Evolutionary conservation across 495 filamentous ascomycete species (phyloP), one percentile per base, ranked within the genome.

Genomic region (Xylaria grammica): DNA sequence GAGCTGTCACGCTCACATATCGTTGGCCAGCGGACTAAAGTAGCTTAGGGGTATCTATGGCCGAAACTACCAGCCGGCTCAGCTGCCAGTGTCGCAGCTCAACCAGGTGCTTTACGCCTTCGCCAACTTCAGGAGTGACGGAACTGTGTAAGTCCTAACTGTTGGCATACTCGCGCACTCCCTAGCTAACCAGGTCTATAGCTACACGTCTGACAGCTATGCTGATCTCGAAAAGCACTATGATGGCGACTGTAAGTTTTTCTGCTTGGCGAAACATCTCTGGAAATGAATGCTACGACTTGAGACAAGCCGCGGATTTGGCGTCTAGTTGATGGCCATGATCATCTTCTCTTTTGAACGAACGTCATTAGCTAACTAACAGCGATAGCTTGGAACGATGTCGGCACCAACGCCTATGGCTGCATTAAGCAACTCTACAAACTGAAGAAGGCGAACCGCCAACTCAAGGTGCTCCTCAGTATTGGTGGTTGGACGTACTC

Each of bases 401-500:
- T 60, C 0, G 79, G 88, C 26, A 87, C 74, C 51, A 93, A 94
- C 68, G 84, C 90, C 66, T 93, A 94, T 72, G 92, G 92, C 61
- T 93, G 87, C 72, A 73, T 92, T 30, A 94, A 97, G 79, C 95
- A 98, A 75, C 84, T 97, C 5, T 93, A 85, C 77, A 81, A 94
- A 34, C 84, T 94, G 42, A 98, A 98, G 82, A 88, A 93, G 76
- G 73, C 84, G 61, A 86, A 97, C 76, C 87, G 93, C 45, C 85
- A 94, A 63, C 74, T 98, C n/a, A 97, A 97, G 77, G 83, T 91
- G 4, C 79, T 96, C 15, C 86, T 97, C 7, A 91, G 87, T 45
- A 94, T 98, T 66, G 94, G 94, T 58, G 95, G 94, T 24, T 96
- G 91, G 90, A 94, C 91, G 0, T 96, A 93, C 73, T 92, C 90